phyloP scores from a whole-genome alignment of 768 basidiomycete species.

The Tephrocybe rancida region DNA sequence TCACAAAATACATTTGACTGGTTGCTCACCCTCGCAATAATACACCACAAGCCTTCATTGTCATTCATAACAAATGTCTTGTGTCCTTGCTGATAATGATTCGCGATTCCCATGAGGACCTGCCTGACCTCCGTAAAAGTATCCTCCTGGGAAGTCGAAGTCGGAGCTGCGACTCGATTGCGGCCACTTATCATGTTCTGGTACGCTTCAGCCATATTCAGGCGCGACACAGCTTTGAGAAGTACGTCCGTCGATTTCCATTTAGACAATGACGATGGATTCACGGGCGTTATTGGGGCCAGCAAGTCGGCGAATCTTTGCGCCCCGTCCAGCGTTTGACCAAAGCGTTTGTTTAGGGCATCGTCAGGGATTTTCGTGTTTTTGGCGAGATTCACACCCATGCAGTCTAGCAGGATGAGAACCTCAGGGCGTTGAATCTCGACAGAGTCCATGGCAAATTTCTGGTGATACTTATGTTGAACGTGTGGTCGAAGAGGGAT shows the following conservation, averaged over 20 bases:
- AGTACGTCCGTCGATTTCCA: constrained; percentile 20
- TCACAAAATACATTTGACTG: neutral
- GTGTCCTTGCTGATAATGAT: constrained; percentile 16
- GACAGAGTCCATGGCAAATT: constrained; percentile 3
- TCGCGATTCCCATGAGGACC: constrained; percentile 22
- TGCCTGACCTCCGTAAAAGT: constrained; percentile 32
- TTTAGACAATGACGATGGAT: constrained; percentile 10
- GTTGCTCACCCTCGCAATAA: constrained; percentile 24
- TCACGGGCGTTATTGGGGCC: constrained; percentile 8
- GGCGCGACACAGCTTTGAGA: constrained; percentile 17
- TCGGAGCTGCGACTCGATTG: constrained; percentile 11
- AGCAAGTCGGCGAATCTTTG: constrained; percentile 24
- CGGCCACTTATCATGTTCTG: constrained; percentile 7
- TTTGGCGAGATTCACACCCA: constrained; percentile 27
- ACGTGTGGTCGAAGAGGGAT: neutral
- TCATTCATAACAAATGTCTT: constrained; percentile 23
- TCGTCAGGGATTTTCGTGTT: constrained; percentile 29
- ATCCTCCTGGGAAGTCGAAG: constrained; percentile 23
- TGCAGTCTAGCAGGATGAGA: constrained; percentile 22
- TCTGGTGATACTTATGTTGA: neutral
- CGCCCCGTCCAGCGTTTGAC: constrained; percentile 25
- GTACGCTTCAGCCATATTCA: constrained; percentile 21
- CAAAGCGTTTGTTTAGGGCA: constrained; percentile 22
- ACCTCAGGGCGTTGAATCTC: constrained; percentile 15
- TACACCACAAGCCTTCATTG: constrained; percentile 18